Base-by-base conservation (phyloP, 805 yeast genomes). In the Metschnikowia henanensis region DNA sequence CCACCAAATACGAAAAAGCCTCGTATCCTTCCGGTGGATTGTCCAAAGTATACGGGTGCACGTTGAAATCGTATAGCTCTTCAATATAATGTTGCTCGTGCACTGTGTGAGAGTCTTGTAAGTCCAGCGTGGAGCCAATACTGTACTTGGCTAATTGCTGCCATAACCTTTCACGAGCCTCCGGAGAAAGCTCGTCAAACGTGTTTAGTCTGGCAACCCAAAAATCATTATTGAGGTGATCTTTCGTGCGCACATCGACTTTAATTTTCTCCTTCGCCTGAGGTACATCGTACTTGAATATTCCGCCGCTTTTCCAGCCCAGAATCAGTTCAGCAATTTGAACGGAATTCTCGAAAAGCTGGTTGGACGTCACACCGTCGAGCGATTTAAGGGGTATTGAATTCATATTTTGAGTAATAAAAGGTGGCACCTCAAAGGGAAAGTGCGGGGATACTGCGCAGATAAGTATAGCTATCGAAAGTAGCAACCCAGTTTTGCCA, bases 21-120 rank as follows among this genome's bases (percentile, higher is more conserved):
- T 46, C 50, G 30, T 37, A 50, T 15, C 51, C 55, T 9, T 38
- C 41, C 2, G 52, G 49, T 7, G 51, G 48, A 7, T 54, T 45
- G 6, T 30, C 49, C 35, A 57, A 39, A 9, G 38, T 45, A 32
- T 36, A 49, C 5, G 58, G 58, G 16, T 45, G 50, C 23, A 62
- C 28, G 13, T 59, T 54, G 50, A 53, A 65, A 40, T 57, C 58
- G 29, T 52, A 47, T 10, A 70, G 46, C 28, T 65, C 70, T 26
- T 65, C 61, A 31, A 71, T 65, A 47, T 70, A 71, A 23, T 62
- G 51, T 43, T 52, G 49, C 48, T 71, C 76, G 39, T 61, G 63
- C 17, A 61, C 62, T 15, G 74, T 62, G 49, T 70, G 76, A 32
- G 61, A 60, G 6, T 51, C 40, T 16, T 47, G 49, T 21, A 50